Percentiles rank a stretch among this genome's conserved stretches.
These are phyloP conservation scores for Dryadomyces quercus-mongolicae DNA, from an alignment of 2,329 filamentous ascomycete genomes.

Conservation along the genomic window DNA sequence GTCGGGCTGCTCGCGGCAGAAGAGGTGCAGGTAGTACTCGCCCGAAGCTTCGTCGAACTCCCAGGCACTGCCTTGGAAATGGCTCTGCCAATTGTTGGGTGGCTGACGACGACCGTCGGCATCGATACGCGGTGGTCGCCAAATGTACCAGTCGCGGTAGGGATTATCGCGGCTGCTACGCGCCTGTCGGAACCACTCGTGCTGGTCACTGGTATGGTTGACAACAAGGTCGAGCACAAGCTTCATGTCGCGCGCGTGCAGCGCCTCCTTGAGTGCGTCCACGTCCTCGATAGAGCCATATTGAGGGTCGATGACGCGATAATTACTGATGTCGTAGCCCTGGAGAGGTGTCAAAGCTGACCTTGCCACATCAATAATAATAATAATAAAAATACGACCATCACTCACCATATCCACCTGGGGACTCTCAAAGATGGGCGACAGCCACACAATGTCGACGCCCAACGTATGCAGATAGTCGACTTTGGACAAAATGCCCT, in stretches of 20 bases:
- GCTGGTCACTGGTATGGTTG: constrained; percentile 63
- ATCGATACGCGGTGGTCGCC: constrained; percentile 25
- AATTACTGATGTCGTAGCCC: constrained; percentile 55
- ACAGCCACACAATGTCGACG: constrained; percentile 47
- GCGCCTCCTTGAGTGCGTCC: constrained; percentile 44
- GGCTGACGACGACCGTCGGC: constrained; percentile 50
- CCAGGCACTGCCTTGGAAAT: constrained; percentile 52
- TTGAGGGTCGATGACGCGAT: constrained; percentile 32
- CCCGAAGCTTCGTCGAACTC: constrained; percentile 55
- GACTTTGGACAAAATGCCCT: constrained; percentile 49
- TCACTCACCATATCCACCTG: constrained; percentile 29
- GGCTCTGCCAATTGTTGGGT: constrained; percentile 62
- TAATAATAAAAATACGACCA: too few species aligned
- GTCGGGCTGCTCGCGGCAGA: constrained; percentile 50
- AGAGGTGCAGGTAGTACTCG: constrained; percentile 69
- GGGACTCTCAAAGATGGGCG: constrained; percentile 37
- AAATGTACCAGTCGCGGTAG: constrained; percentile 44
- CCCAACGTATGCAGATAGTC: constrained; percentile 52
- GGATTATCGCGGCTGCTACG: constrained; percentile 45
- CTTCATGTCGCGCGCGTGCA: constrained; percentile 46
- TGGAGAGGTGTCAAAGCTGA: background rate
- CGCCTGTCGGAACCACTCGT: constrained; percentile 58
- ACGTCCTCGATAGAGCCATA: constrained; percentile 56
- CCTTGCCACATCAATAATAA: too few species aligned
- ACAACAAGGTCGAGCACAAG: constrained; percentile 57